Percentiles rank a stretch among this genome's conserved stretches.
Evolutionary conservation across 1,139 yeast genomes (phyloP).

Genomic region (Saccharomyces hybrid): DNA sequence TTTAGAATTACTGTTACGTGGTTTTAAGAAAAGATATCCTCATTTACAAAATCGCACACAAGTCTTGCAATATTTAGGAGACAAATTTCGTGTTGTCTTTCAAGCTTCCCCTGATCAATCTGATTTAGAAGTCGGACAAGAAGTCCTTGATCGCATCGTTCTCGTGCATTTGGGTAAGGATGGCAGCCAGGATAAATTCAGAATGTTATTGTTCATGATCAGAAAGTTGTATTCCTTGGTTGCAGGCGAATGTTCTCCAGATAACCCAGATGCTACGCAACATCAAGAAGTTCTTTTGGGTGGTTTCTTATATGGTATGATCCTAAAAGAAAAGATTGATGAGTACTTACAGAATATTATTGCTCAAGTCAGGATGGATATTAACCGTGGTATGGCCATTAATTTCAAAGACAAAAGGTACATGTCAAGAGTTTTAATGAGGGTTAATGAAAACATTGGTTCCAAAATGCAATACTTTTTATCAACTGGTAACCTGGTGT

Average conservation of each 20-base stretch:
- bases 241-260: slow-evolving; percentile 95
- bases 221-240: slow-evolving; percentile 90
- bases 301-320: slow-evolving; percentile 96
- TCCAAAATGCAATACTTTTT: slow-evolving; percentile 88
- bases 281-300: slow-evolving; percentile 96
- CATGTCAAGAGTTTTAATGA: slow-evolving; percentile 67
- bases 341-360: slow-evolving; percentile 75
- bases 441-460: slow-evolving; percentile 90
- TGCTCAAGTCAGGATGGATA: slow-evolving; percentile 70
- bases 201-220: slow-evolving; percentile 85
- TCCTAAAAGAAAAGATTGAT: slow-evolving; percentile 89
- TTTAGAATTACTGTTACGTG: slow-evolving; percentile 82
- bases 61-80: slow-evolving; percentile 89
- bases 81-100: slow-evolving; percentile 88
- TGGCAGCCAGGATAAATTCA: slow-evolving; percentile 67
- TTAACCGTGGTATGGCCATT: slow-evolving; percentile 73
- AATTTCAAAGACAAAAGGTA: slow-evolving; percentile 80
- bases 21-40: slow-evolving; percentile 63
- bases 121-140: slow-evolving; percentile 86
- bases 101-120: slow-evolving; percentile 82
- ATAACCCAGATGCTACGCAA: slow-evolving; percentile 98
- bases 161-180: slow-evolving; percentile 65
- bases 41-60: slow-evolving; percentile 73
- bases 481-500: slow-evolving; percentile 94
- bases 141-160: slow-evolving; percentile 74